Conservation (phyloP, 495 filamentous ascomycete genomes). For the Penicillium pulvis region DNA sequence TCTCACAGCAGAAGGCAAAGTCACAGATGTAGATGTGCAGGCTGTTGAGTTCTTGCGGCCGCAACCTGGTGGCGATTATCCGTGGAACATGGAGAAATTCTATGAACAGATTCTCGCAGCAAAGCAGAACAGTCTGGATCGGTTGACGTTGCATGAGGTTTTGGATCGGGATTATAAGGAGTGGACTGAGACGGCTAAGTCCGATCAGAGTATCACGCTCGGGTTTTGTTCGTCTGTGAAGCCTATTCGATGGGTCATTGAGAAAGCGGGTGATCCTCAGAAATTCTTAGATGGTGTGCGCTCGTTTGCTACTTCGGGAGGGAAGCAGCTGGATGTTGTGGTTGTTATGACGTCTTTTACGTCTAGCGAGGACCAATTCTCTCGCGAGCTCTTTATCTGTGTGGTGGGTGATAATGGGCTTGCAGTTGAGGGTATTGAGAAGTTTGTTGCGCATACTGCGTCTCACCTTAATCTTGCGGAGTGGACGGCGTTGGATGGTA, state of each 20-base stretch:
- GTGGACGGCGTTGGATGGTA: constrained; percentile 54
- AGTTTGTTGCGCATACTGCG: constrained; percentile 52
- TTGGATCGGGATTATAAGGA: constrained; percentile 91
- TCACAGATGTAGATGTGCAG: constrained; percentile 65
- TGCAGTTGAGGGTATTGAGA: constrained; percentile 47
- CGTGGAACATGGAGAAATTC: constrained; percentile 55
- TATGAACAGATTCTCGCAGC: constrained; percentile 64
- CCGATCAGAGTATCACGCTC: constrained; percentile 47
- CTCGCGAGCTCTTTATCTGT: constrained; percentile 74
- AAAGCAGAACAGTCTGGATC: constrained; percentile 69
- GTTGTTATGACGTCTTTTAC: constrained; percentile 77
- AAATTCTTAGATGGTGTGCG: constrained; percentile 52
- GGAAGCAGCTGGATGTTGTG: constrained; percentile 63
- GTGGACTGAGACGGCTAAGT: constrained; percentile 61
- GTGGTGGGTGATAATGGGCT: constrained; percentile 43
- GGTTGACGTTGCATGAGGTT: constrained; percentile 70
- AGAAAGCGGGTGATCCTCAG: constrained; percentile 48
- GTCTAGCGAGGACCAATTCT: constrained; percentile 51
- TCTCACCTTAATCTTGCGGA: constrained; percentile 57
- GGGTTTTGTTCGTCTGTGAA: constrained; percentile 78
- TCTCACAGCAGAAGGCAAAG: constrained; percentile 68
- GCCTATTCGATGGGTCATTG: constrained; percentile 61
- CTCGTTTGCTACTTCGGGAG: constrained; percentile 50
- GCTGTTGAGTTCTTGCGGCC: constrained; percentile 67
- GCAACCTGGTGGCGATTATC: constrained; percentile 38